Conservation (phyloP, 2,329 filamentous ascomycete genomes). For the Zymoseptoria ardabiliae region DNA sequence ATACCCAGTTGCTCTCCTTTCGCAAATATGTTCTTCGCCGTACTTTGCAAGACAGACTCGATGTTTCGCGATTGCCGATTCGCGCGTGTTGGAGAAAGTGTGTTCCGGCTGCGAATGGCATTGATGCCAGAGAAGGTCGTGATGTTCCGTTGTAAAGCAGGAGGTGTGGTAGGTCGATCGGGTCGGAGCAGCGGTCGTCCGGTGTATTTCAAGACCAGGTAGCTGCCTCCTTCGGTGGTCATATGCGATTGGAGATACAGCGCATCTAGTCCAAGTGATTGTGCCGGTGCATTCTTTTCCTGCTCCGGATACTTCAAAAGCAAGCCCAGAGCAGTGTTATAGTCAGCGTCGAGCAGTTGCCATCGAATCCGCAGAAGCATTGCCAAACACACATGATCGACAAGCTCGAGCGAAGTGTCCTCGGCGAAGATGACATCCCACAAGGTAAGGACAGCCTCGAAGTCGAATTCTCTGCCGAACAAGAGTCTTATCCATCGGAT, state of each 20-base stretch:
- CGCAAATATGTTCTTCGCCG: conserved; percentile 67
- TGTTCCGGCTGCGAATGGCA: conserved; percentile 6
- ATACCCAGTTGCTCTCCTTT: conserved; percentile 69
- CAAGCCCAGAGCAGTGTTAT: conserved; percentile 73
- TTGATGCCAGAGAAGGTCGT: conserved; percentile 26
- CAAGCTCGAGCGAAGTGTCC: conserved; percentile 68
- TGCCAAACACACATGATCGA: conserved; percentile 85
- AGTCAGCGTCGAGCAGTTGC: conserved; percentile 80
- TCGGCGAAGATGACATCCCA: conserved; percentile 92
- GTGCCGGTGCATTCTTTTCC: conserved; percentile 26
- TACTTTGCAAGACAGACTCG: conserved; percentile 67
- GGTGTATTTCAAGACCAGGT: conserved; percentile 66
- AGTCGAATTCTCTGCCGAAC: conserved; percentile 88
- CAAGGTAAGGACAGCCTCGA: conserved; percentile 71
- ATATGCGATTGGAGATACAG: conserved; percentile 64
- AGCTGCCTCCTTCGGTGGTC: conserved; percentile 52
- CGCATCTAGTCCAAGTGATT: conserved; percentile 80
- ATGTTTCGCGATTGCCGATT: conserved; percentile 43
- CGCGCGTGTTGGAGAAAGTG: conserved; percentile 10
- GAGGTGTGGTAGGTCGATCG: conserved; percentile 26
- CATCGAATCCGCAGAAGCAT: conserved; percentile 91
- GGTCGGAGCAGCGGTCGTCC: conserved; percentile 32
- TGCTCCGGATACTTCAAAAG: conserved; percentile 75
- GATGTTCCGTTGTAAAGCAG: conserved; percentile 29
- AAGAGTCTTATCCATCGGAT: conserved; percentile 95